Conservation (phyloP, 2,329 filamentous ascomycete genomes). For the Cercospora canescens region DNA sequence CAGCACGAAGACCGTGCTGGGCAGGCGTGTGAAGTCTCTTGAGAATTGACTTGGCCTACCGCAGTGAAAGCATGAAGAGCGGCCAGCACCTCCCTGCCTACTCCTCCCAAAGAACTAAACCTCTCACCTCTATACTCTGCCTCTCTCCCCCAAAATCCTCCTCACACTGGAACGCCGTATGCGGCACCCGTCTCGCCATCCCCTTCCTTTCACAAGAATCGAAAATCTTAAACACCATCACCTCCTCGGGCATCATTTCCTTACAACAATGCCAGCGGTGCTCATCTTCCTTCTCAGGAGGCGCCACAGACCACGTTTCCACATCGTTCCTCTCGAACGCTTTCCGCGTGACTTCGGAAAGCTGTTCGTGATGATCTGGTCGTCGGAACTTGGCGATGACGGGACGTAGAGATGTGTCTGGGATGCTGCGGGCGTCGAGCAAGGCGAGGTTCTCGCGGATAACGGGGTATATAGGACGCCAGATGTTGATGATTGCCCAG, state of each 20-base stretch:
- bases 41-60: no score
- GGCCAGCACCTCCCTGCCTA: background rate
- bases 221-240: constrained; percentile 12
- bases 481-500: constrained; percentile 20
- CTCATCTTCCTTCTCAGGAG: background rate
- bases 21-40: no score
- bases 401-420: constrained; percentile 5
- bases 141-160: constrained; percentile 4
- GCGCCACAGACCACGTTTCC: constrained; percentile 9
- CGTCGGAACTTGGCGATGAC: constrained; percentile 5
- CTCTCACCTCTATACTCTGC: constrained; percentile 10
- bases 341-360: constrained; percentile 5
- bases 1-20: no score
- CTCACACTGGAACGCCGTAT: constrained; percentile 8
- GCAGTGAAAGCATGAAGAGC: no score
- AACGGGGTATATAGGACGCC: constrained; percentile 14
- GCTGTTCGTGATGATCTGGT: constrained; percentile 1
- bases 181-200: constrained; percentile 6
- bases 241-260: background rate
- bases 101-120: constrained; percentile 10
- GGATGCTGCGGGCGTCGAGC: constrained; percentile 10
- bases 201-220: constrained; percentile 7
- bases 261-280: constrained; percentile 11
- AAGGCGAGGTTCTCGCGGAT: constrained; percentile 11
- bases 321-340: constrained; percentile 5